These are phyloP conservation scores for Agaricus bisporus DNA, from an alignment of 768 basidiomycete species.

Conservation along the genomic window DNA sequence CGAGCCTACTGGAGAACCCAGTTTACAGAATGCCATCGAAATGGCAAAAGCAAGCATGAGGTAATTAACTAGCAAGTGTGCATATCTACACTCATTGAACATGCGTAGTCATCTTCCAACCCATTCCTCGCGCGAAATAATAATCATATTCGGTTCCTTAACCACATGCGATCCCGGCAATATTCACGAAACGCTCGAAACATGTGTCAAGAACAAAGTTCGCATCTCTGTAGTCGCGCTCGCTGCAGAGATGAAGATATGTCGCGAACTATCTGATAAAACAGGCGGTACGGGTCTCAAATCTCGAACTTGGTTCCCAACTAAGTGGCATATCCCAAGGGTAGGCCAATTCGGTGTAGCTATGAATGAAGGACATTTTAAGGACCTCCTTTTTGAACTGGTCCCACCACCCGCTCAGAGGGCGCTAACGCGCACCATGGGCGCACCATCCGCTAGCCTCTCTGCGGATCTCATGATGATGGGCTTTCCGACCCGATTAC, in stretches of 20 bases:
- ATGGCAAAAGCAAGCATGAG: conserved; percentile 94
- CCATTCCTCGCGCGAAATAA: conserved; percentile 92
- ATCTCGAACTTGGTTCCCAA: neutral
- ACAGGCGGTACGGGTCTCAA: conserved; percentile 69
- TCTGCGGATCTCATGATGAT: conserved; percentile 96
- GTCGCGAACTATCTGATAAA: conserved; percentile 84
- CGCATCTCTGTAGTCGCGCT: conserved; percentile 92
- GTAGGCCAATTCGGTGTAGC: conserved; percentile 91
- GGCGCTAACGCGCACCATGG: conserved; percentile 38
- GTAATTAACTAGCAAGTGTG: conserved; percentile 29
- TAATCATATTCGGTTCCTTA: conserved; percentile 90
- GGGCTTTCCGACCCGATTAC: conserved; percentile 94
- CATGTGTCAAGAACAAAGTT: conserved; percentile 75
- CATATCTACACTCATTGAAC: conserved; percentile 7
- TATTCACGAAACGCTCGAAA: conserved; percentile 90
- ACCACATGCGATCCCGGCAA: conserved; percentile 98
- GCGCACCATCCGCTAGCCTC: conserved; percentile 43
- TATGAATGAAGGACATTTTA: conserved; percentile 95
- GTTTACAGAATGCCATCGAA: conserved; percentile 94
- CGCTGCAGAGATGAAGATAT: conserved; percentile 98
- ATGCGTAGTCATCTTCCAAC: conserved; percentile 84
- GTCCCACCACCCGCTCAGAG: conserved; percentile 91
- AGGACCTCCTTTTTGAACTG: conserved; percentile 91
- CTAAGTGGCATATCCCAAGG: conserved; percentile 11
- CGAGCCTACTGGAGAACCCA: conserved; percentile 89